Base-by-base conservation (phyloP, 345 rosid species). In the Populus simonii region DNA sequence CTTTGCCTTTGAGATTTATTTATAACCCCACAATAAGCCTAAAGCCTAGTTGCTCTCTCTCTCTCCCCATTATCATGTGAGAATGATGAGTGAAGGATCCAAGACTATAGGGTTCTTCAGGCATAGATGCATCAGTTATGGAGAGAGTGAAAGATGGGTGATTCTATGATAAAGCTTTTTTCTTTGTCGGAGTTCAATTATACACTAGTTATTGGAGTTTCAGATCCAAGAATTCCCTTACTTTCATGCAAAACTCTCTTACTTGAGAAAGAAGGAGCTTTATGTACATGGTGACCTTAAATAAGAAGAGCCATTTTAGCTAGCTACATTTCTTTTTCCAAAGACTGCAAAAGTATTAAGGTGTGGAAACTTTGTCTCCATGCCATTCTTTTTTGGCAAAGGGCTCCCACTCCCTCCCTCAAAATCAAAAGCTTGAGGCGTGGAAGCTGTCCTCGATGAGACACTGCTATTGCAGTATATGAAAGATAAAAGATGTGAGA, bases 211-310 rank as follows among this genome's bases (percentile, higher is more conserved):
- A 85, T 87, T 85, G 83, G 74, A 75, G 87, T 74, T 77, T 74
- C 82, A 80, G 91, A 90, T 90, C 90, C 85, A 80, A 87, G 88
- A 84, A 86, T 78, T 88, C 86, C 86, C 90, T 90, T 90, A 86
- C 92, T 90, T 85, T 86, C 82, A 89, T 87, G 88, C 87, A 82
- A 76, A 61, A 76, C 63, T 77, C 73, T 71, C 78, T 51, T 61
- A 29, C 25, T n/a, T 10, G 41, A 47, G 65, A 82, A 82, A 79
- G 20, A 65, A 71, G 72, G 43, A 74, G 86, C 81, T 86, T 79
- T 87, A 71, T 79, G 76, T 68, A 11, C 49, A 71, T 23, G 39
- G 35, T 17, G 29, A 35, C 43, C 45, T 43, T 15, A 7, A 7
- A 70, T 31, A 71, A 76, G 22, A 61, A 23, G 35, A 45, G 12